Base-by-base conservation (phyloP, 2,329 filamentous ascomycete species). In the Beauveria bassiana region DNA sequence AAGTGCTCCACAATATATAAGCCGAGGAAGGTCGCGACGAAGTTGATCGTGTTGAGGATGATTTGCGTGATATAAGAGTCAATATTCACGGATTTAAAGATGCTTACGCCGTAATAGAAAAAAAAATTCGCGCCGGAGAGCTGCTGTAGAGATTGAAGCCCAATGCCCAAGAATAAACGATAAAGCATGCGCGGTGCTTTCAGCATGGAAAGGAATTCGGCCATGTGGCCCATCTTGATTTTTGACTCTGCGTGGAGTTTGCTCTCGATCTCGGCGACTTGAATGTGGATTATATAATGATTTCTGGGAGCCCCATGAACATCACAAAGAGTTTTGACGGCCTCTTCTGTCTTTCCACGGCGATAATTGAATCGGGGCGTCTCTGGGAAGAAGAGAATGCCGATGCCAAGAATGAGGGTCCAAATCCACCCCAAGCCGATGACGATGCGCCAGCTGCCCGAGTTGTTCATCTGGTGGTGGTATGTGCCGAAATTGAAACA, bases 1-100 rank as follows among this genome's bases (percentile, higher is more conserved):
- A 81, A 86, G 63, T 86, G 80, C 70, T 89, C 86, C 16, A 89
- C 84, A n/a, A 89, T 76, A 68, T 86, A 89, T n/a, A 90, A 76
- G 59, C 87, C 86, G 26, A 83, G 79, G 65, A 90, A 85, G 7
- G 87, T 90, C 64, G 83, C 84, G 57, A 78, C 75, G 12, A 89
- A 87, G 68, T 90, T 90, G 66, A 90, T 87, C 3, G 79, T 82
- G 65, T 82, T 82, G 34, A 88, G 78, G 62, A 89, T 88, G 66
- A 89, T 86, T 64, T 87, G 84, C 0, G 85, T 88, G 57, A 87
- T 78, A 68, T 85, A 89, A 28, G 82, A 83, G 73, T 87, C 81
- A 63, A 80, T 79, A 3, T 71, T 69, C 8, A 80, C 78, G 0
- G 77, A 78, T 6, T 57, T 64, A 63, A 80, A 80, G 64, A 80